These are phyloP conservation scores for Chloromonas sp. DNA, from an alignment of 163 green algal genomes.

Conservation along the genomic window DNA sequence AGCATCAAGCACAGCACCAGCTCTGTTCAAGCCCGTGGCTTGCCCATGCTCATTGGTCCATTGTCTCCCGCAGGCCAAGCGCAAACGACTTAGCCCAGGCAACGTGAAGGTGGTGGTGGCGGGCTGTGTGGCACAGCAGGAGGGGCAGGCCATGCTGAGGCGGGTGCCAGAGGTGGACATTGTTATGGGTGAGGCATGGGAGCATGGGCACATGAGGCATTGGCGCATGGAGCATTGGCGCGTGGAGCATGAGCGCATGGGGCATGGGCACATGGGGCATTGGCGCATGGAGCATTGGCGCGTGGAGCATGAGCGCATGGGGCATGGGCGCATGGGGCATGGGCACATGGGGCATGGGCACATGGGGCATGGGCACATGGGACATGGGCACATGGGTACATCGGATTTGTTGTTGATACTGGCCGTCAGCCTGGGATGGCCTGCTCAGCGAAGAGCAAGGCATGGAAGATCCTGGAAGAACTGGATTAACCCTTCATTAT, in stretches of 20 bases:
- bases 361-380: not conserved
- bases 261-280: not conserved
- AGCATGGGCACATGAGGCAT: conserved; percentile 23
- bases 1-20: too few relatives aligned
- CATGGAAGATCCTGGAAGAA: too few relatives aligned
- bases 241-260: not conserved
- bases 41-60: too few relatives aligned
- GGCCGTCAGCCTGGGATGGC: too few relatives aligned
- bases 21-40: too few relatives aligned
- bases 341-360: not conserved
- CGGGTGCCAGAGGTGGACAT: conserved; percentile 91
- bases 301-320: too few relatives aligned
- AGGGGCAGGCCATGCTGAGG: conserved; percentile 77
- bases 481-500: too few relatives aligned
- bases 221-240: not conserved
- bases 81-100: conserved; percentile 65
- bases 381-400: not conserved
- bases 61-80: conserved; percentile 58
- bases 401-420: too few relatives aligned
- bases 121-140: conserved; percentile 88
- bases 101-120: conserved; percentile 87
- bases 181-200: conserved; percentile 75
- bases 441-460: too few relatives aligned
- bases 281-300: not conserved
- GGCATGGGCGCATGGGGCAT: not conserved